A percentile compares a stretch with the other conserved stretches of the same genome.
These are phyloP conservation scores for Triticum urartu DNA, from an alignment of 176 grass and related monocot genomes.

Conservation along the genomic window DNA sequence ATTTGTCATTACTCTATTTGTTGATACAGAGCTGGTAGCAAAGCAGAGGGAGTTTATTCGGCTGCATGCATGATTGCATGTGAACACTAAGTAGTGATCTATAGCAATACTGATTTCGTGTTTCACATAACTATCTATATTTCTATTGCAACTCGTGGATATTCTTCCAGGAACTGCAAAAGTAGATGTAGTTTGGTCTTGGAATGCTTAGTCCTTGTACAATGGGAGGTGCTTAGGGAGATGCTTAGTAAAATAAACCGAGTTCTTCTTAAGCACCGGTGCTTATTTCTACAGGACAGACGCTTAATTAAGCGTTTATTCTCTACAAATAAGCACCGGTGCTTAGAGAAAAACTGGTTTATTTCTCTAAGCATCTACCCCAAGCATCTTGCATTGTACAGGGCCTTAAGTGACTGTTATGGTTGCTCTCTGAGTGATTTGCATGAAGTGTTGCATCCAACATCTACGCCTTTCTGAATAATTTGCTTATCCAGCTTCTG, in stretches of 20 bases:
- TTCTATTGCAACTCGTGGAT: neutral
- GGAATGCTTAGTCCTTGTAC: neutral
- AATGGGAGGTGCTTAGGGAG: no score
- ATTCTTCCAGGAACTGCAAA: neutral
- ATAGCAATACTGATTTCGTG: neutral
- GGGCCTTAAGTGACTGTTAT: neutral
- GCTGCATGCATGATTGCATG: neutral
- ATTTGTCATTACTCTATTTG: neutral
- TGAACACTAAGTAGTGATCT: neutral
- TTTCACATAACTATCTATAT: neutral
- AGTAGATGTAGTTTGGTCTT: neutral
- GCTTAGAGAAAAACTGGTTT: no score
- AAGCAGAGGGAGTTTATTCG: neutral
- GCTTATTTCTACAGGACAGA: no score
- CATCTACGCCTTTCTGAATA: neutral
- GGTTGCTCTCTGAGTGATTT: neutral
- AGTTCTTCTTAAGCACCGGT: no score
- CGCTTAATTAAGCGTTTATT: no score
- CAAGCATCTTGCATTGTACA: no score
- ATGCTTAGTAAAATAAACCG: no score
- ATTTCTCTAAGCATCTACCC: no score
- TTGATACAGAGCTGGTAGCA: neutral
- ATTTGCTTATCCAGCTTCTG: neutral
- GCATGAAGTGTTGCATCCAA: neutral
- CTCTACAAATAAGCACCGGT: no score